phyloP scores from a whole-genome alignment of 2,329 filamentous ascomycete species.

The Sordariomycetes sp. region DNA sequence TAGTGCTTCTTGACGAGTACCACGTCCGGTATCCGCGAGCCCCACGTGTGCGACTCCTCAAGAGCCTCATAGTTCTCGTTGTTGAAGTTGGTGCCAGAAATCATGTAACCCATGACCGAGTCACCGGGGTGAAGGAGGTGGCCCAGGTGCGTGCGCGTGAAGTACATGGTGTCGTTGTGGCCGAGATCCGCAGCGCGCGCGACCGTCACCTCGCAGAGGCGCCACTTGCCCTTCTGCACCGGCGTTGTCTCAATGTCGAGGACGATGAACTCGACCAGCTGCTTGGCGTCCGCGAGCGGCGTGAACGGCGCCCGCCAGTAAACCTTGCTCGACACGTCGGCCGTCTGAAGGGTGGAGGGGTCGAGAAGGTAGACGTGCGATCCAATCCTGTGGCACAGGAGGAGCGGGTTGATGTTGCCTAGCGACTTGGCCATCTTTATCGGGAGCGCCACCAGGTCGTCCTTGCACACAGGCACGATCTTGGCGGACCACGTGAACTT shows the following conservation, averaged over 20 bases:
- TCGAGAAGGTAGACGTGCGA: conserved; percentile 85
- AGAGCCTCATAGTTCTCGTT: conserved; percentile 73
- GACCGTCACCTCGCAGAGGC: conserved; percentile 77
- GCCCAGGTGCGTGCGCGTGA: conserved; percentile 81
- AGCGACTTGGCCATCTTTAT: conserved; percentile 76
- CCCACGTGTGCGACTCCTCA: conserved; percentile 63
- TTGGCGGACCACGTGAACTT: conserved; percentile 90
- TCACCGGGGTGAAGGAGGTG: conserved; percentile 77
- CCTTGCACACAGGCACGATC: conserved; percentile 89
- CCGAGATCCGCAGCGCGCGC: conserved; percentile 80
- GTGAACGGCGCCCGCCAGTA: conserved; percentile 89
- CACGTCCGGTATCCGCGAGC: conserved; percentile 75
- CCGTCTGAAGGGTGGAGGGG: conserved; percentile 78
- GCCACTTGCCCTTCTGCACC: conserved; percentile 64
- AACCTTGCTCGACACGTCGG: conserved; percentile 66
- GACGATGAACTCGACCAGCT: conserved; percentile 84
- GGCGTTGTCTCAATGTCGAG: conserved; percentile 84
- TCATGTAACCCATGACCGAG: conserved; percentile 86
- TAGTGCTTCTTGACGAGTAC: conserved; percentile 97
- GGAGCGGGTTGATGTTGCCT: conserved; percentile 79
- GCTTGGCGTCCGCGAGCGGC: conserved; percentile 68
- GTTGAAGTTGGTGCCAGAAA: conserved; percentile 87
- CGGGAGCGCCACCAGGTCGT: conserved; percentile 88
- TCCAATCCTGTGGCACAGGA: conserved; percentile 77
- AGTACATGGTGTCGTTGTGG: conserved; percentile 75